Conservation (phyloP, 768 basidiomycete genomes). For the Serpula lacrymans region DNA sequence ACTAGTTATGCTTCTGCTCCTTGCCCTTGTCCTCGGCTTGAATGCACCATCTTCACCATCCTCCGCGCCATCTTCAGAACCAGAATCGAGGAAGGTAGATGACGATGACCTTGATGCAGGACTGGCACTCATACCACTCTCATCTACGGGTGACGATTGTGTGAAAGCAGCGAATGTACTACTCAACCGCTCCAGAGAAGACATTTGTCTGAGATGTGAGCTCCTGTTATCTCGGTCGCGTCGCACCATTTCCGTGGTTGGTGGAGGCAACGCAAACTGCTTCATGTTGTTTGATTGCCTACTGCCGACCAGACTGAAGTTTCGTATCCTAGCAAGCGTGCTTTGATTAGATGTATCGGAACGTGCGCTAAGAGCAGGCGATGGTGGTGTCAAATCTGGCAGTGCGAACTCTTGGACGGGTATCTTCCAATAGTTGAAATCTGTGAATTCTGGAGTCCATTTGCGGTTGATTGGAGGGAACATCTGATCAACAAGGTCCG, state of each 20-base stretch:
- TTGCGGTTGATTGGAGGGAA: constrained; percentile 94
- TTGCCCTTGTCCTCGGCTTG: constrained; percentile 36
- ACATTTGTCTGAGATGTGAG: constrained; percentile 62
- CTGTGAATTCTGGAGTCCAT: constrained; percentile 87
- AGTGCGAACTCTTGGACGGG: constrained; percentile 75
- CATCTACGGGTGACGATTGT: constrained; percentile 34
- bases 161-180: constrained; percentile 52
- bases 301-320: constrained; percentile 70
- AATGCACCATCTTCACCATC: constrained; percentile 36
- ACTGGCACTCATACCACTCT: constrained; percentile 45
- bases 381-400: constrained; percentile 81
- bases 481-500: constrained; percentile 99
- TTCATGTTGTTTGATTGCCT: constrained; percentile 31
- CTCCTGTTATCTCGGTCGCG: constrained; percentile 29
- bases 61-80: constrained; percentile 39
- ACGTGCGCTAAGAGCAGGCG: constrained; percentile 90
- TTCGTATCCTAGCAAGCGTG: constrained; percentile 68
- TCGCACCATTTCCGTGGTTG: constrained; percentile 18
- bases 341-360: constrained; percentile 82
- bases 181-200: constrained; percentile 71
- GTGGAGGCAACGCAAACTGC: constrained; percentile 26
- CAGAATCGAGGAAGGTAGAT: constrained; percentile 50
- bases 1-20: constrained; percentile 70
- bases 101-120: constrained; percentile 54
- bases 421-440: constrained; percentile 94